Evolutionary conservation across 2,329 filamentous ascomycete genomes (phyloP), one percentile per base, ranked within the genome.

Genomic region (Ascochyta viciae-villosae): DNA sequence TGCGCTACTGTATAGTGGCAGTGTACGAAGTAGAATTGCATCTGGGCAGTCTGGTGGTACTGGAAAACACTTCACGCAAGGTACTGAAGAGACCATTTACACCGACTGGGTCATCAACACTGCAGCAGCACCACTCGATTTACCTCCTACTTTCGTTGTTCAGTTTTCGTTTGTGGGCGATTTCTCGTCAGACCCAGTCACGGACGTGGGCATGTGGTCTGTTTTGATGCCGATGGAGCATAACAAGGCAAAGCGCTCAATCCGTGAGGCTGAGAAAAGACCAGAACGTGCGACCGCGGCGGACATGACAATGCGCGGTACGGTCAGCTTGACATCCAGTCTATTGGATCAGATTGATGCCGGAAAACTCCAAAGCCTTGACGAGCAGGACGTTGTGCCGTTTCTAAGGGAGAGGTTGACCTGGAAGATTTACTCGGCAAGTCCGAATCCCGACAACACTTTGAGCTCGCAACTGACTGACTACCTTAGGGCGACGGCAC

Each of bases 181-280:
- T 6, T 61, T 61, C 26, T 63, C 62, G 4, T 63, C 59, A 2
- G 66, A 68, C 10, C 24, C 29, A 8, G 39, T 48, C 0, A 51
- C 50, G 9, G 55, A 69, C n/a, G 63, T 67, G 4, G 71, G 71
- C 15, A 60, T 52, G 16, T 74, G 71, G 71, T 60, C 57, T 41
- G 60, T 62, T 27, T 43, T 72, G 22, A 65, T 67, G 62, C 60
- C 66, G 1, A 19, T 39, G 6, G 43, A 48, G 4, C 57, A 60
- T 23, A 50, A 55, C 15, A 37, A 23, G 9, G 40, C 39, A 5
- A 48, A 56, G 23, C 66, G 80, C 91, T 38, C 77, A 78, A 13
- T 83, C 86, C 34, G 78, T 26, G 35, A 41, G 16, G 42, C 23
- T 3, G 33, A 50, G 24, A 43, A 81, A 51, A 87, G 15, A 15